A percentile compares a stretch with the other conserved stretches of the same genome.
phyloP scores from a whole-genome alignment of 2,329 filamentous ascomycete species.

The Claviceps capensis region DNA sequence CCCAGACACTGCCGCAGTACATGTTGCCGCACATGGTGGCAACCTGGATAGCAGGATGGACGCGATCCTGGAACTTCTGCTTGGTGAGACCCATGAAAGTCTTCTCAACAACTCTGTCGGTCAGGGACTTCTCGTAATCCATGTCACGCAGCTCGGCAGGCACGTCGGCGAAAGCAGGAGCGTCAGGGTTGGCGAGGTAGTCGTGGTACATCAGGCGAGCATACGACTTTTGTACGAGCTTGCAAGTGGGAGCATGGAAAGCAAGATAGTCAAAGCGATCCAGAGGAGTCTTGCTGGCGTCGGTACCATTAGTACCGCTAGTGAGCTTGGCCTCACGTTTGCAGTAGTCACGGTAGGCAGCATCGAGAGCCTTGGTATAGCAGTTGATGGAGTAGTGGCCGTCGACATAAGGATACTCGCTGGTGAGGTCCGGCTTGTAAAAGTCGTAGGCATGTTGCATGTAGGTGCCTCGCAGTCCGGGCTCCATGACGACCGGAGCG shows the following conservation, averaged over 20 bases:
- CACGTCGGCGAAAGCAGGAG: constrained; percentile 58
- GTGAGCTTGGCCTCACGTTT: constrained; percentile 50
- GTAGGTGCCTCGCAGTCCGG: constrained; percentile 66
- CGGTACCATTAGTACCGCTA: constrained; percentile 37
- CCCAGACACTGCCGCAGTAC: constrained; percentile 61
- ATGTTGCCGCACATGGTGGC: constrained; percentile 63
- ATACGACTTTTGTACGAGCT: constrained; percentile 76
- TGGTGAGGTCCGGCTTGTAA: constrained; percentile 79
- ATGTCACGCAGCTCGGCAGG: constrained; percentile 63
- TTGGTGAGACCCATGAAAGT: constrained; percentile 73
- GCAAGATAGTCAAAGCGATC: constrained; percentile 75
- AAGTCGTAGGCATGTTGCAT: constrained; percentile 81
- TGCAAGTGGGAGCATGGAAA: constrained; percentile 80
- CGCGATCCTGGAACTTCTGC: constrained; percentile 70
- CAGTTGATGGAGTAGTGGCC: constrained; percentile 72
- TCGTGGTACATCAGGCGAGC: constrained; percentile 76
- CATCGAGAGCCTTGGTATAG: constrained; percentile 69
- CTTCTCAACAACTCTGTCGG: constrained; percentile 76
- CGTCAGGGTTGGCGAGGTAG: constrained; percentile 57
- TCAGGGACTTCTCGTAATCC: constrained; percentile 65
- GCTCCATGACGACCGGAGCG: constrained; percentile 63
- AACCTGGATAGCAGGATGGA: constrained; percentile 59
- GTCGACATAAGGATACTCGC: constrained; percentile 77
- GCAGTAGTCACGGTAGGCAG: constrained; percentile 69
- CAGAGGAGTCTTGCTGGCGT: constrained; percentile 44